Conservation (phyloP, 768 basidiomycete genomes). For the Mycena metata region DNA sequence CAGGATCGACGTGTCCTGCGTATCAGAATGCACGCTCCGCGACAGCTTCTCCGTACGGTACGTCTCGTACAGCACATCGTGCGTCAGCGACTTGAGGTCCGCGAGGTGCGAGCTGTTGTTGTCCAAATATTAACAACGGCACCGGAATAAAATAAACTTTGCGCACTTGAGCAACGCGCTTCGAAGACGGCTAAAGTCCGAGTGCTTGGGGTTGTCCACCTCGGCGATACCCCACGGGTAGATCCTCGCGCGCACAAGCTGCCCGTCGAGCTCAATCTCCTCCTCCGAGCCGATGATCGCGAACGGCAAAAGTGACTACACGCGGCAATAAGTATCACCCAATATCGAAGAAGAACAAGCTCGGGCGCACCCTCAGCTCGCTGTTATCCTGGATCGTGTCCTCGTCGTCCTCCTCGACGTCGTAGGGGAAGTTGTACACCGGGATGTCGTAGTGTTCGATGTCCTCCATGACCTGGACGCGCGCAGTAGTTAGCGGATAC, state of each 20-base stretch:
- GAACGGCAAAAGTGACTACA: constrained; percentile 91
- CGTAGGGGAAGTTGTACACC: constrained; percentile 99
- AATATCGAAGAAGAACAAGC: constrained; percentile 7
- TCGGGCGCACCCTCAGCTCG: constrained; percentile 83
- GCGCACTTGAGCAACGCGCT: constrained; percentile 89
- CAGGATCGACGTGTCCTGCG: constrained; percentile 90
- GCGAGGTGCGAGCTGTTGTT: constrained; percentile 86
- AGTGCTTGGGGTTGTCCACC: constrained; percentile 99
- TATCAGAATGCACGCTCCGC: constrained; percentile 85
- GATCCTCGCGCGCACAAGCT: constrained; percentile 91
- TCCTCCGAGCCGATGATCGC: constrained; percentile 98
- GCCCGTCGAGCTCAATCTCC: constrained; percentile 93
- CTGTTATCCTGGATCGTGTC: constrained; percentile 98
- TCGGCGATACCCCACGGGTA: constrained; percentile 99
- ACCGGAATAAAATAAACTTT: background rate
- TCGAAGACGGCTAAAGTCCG: constrained; percentile 95
- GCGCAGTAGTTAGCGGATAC: background rate
- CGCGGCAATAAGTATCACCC: constrained; percentile 29
- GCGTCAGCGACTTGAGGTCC: constrained; percentile 94
- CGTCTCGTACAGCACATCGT: constrained; percentile 95
- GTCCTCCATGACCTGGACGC: constrained; percentile 94
- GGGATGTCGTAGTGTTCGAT: constrained; percentile 99
- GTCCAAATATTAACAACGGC: background rate
- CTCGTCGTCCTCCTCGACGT: constrained; percentile 98
- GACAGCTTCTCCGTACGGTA: constrained; percentile 99